These are phyloP conservation scores for Penicillium sp. DNA, from an alignment of 2,329 filamentous ascomycete genomes.

Conservation along the genomic window DNA sequence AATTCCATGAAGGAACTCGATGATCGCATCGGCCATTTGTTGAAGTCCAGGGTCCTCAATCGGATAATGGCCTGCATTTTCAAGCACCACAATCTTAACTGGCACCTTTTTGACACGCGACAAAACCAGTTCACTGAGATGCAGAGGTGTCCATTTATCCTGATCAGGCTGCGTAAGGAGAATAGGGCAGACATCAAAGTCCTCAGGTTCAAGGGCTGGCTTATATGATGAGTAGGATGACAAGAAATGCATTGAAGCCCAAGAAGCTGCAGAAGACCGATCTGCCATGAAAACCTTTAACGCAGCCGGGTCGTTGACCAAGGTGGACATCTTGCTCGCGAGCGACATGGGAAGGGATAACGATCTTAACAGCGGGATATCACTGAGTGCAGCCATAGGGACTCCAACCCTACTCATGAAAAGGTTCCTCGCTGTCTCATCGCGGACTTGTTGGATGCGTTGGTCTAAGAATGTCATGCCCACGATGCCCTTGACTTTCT, in stretches of 20 bases:
- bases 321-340: constrained; percentile 5
- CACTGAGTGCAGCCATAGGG: not conserved
- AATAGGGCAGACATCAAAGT: constrained; percentile 2
- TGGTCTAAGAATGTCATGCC: constrained; percentile 3
- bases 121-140: constrained; percentile 2
- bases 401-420: not conserved
- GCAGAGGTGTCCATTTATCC: constrained; percentile 2
- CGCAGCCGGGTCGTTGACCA: not conserved
- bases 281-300: not conserved
- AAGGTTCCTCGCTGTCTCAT: not conserved
- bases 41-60: not conserved
- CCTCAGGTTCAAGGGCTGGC: not conserved
- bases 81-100: not conserved
- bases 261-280: not conserved
- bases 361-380: not conserved
- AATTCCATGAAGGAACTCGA: not conserved
- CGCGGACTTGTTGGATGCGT: not conserved
- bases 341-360: not conserved
- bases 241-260: constrained; percentile 3
- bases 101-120: constrained; percentile 1
- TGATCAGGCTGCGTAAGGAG: not conserved
- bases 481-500: not conserved
- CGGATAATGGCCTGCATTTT: not conserved
- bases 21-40: not conserved
- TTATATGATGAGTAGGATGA: not conserved